Conservation (phyloP, 176 grass and related monocot species). For the Panicum miliaceum region DNA sequence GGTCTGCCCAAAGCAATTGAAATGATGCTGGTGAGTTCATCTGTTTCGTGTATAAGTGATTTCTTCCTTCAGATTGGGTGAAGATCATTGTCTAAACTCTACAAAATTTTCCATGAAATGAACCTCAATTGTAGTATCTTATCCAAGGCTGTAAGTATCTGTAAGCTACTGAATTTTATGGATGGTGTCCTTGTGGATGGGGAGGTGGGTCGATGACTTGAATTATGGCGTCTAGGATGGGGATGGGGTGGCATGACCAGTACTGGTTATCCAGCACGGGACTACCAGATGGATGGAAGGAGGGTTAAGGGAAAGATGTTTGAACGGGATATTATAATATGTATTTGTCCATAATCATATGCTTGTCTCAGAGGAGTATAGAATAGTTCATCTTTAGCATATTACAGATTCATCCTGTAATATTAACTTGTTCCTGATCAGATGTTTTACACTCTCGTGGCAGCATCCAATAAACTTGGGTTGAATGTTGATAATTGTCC, state of each 20-base stretch:
- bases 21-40: constrained; percentile 93
- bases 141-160: background rate
- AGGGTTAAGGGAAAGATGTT: background rate
- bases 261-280: background rate
- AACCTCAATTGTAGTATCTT: background rate
- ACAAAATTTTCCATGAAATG: background rate
- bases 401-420: background rate
- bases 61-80: background rate
- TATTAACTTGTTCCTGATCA: background rate
- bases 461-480: background rate
- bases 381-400: background rate
- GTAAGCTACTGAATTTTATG: background rate
- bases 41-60: constrained; percentile 23
- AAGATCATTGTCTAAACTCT: background rate
- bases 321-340: background rate
- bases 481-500: constrained; percentile 1
- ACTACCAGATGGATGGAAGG: background rate
- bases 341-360: background rate
- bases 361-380: constrained; percentile 4
- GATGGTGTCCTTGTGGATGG: background rate
- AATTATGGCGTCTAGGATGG: background rate
- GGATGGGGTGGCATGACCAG: background rate
- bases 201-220: background rate
- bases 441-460: background rate
- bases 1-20: constrained; percentile 90